Percentiles rank a stretch among this genome's conserved stretches.
Evolutionary conservation across 208 protist species (phyloP).

Genomic region (Leishmania major): DNA sequence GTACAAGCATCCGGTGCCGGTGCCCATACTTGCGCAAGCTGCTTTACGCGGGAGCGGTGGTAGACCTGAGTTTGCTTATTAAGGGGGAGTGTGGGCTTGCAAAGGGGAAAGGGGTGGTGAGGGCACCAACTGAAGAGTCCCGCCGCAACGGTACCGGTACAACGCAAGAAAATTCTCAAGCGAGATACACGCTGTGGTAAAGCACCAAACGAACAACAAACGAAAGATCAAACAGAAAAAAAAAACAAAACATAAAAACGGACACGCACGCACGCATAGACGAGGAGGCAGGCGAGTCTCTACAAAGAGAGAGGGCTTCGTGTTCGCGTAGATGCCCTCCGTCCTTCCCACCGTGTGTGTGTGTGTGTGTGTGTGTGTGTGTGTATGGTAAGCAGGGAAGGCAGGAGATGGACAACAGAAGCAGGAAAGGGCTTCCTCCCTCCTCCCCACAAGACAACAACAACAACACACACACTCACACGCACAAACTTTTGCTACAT

Average conservation of each 20-base stretch:
- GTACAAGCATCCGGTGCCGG: constrained; percentile 30
- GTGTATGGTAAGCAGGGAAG: background rate
- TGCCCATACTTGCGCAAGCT: constrained; percentile 4
- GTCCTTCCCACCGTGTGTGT: no score
- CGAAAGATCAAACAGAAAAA: no score
- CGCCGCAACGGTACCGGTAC: background rate
- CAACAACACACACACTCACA: background rate
- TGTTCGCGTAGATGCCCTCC: no score
- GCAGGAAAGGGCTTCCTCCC: background rate
- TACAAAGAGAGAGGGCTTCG: no score
- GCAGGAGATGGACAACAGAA: background rate
- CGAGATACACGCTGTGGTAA: no score
- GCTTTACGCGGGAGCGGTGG: background rate
- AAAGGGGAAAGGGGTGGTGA: background rate
- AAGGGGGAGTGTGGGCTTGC: background rate
- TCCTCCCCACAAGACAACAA: background rate
- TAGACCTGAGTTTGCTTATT: background rate
- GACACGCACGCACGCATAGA: no score
- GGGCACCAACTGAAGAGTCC: background rate
- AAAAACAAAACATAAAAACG: no score
- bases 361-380: background rate
- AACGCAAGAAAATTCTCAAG: background rate
- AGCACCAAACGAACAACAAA: no score
- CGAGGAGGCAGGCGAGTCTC: no score
- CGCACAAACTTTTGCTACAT: no score